Conservation (phyloP, 1,139 yeast genomes). For the Blastobotrys petasosporus region DNA sequence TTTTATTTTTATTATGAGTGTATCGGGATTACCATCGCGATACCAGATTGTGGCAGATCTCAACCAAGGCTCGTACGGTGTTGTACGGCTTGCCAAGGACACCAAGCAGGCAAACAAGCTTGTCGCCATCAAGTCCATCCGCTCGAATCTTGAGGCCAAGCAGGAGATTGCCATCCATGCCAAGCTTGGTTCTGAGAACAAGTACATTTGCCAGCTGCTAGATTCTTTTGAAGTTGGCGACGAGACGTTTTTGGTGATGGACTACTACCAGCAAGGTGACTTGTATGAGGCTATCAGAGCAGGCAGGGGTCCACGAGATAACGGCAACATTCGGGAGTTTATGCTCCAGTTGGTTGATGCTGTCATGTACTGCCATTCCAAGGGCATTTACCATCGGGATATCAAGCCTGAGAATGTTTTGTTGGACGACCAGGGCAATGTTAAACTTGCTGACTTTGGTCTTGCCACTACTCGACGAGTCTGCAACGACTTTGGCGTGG, state of each 20-base stretch:
- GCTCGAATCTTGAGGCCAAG: conserved; percentile 41
- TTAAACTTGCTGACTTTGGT: conserved; percentile 90
- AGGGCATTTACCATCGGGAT: conserved; percentile 77
- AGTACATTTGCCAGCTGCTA: conserved; percentile 55
- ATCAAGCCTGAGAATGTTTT: conserved; percentile 86
- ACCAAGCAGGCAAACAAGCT: conserved; percentile 43
- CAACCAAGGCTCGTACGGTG: conserved; percentile 91
- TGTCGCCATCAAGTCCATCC: conserved; percentile 81
- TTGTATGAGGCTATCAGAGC: conserved; percentile 86
- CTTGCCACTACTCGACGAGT: conserved; percentile 63
- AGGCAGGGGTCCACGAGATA: conserved; percentile 59
- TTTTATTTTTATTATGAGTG: not conserved
- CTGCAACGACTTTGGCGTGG: conserved; percentile 82
- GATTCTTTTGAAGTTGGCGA: conserved; percentile 65
- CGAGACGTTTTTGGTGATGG: conserved; percentile 59
- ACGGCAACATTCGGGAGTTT: conserved; percentile 66
- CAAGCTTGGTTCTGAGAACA: conserved; percentile 48
- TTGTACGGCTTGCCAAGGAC: conserved; percentile 83
- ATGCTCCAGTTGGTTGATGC: conserved; percentile 74
- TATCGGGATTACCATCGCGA: conserved; percentile 36
- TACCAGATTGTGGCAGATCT: conserved; percentile 71
- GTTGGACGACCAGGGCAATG: conserved; percentile 59
- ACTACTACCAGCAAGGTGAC: conserved; percentile 88
- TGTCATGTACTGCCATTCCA: conserved; percentile 66
- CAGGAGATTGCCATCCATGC: conserved; percentile 74